Conservation (phyloP, 2,329 filamentous ascomycete species). For the Ceratocystiopsis sp. region DNA sequence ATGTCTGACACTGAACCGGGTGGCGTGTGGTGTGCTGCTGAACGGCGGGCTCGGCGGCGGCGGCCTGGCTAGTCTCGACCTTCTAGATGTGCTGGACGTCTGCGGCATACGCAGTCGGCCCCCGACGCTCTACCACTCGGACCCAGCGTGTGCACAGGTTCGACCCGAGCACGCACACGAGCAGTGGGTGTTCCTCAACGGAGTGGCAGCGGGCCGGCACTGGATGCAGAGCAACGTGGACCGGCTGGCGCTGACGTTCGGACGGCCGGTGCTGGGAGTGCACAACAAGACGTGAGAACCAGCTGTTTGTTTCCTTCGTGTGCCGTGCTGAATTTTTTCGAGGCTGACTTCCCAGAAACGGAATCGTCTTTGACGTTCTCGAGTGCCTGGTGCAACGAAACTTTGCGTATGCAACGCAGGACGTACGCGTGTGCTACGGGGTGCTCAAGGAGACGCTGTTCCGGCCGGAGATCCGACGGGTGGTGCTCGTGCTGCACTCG, state of each 20-base stretch:
- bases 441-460: conserved; percentile 47
- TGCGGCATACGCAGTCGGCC: too few relatives aligned
- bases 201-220: conserved; percentile 46
- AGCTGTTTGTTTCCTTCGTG: background rate
- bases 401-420: conserved; percentile 52
- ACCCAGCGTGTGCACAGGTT: conserved; percentile 32
- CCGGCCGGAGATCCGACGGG: conserved; percentile 43
- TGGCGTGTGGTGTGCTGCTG: conserved; percentile 29
- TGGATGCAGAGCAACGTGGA: conserved; percentile 59
- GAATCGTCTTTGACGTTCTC: conserved; percentile 59
- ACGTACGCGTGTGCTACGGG: conserved; percentile 45
- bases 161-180: conserved; percentile 39
- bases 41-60: conserved; percentile 36
- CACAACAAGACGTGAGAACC: conserved; percentile 48
- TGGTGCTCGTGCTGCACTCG: conserved; percentile 59
- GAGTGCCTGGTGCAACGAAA: conserved; percentile 65
- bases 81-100: too few relatives aligned
- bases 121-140: conserved; percentile 32
- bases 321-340: too few relatives aligned
- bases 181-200: conserved; percentile 69
- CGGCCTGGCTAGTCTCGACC: too few relatives aligned
- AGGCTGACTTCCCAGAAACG: too few relatives aligned
- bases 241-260: conserved; percentile 54
- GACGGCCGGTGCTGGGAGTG: conserved; percentile 51
- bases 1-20: conserved; percentile 33